Base-by-base conservation (phyloP, 805 yeast genomes). In the Priceomyces haplophilus region DNA sequence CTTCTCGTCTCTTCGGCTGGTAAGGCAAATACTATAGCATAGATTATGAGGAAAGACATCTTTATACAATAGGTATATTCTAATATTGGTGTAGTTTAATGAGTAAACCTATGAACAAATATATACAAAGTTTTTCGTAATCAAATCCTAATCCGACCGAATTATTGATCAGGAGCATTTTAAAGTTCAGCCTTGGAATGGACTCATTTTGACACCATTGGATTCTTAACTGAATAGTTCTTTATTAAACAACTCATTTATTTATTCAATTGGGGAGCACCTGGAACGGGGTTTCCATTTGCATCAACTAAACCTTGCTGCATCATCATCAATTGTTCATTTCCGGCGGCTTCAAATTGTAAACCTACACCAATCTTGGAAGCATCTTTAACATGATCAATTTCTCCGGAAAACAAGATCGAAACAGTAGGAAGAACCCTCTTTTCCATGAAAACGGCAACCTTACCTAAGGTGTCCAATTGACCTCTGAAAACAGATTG, bases 401-500 rank as follows among this genome's bases (percentile, higher is more conserved):
- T 80, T 70, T 90, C 96, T 59, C 96, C 96, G 51, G 85, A 79
- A 75, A 93, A 89, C 59, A 88, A 72, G 43, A 93, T 76, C 23
- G 96, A 84, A 47, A 90, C 81, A 38, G 95, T 88, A 60, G 98
- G 98, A 58, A 90, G 76, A 42, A 93, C 82, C 65, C 96, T 83
- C 75, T 89, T 88, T 74, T 93, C 99, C 64, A 93, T 75, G 75
- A 89, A 82, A 56, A 89, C 87, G 43, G 87, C 78, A 41, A 91
- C 95, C 72, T 87, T 88, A 69, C 99, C 99, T 47, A 78, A 74
- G 40, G 95, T 81, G 71, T 89, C 97, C 48, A 93, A 61, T 68
- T 90, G 95, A 61, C 97, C 97, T 71, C 99, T 83, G 80, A 89
- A 89, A 42, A 88, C 83, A 45, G 95, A 84, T 70, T 88, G 95